Evolutionary conservation across 768 basidiomycete species (phyloP), one percentile per base, ranked within the genome.

Genomic region (Hygrocybe punicea): DNA sequence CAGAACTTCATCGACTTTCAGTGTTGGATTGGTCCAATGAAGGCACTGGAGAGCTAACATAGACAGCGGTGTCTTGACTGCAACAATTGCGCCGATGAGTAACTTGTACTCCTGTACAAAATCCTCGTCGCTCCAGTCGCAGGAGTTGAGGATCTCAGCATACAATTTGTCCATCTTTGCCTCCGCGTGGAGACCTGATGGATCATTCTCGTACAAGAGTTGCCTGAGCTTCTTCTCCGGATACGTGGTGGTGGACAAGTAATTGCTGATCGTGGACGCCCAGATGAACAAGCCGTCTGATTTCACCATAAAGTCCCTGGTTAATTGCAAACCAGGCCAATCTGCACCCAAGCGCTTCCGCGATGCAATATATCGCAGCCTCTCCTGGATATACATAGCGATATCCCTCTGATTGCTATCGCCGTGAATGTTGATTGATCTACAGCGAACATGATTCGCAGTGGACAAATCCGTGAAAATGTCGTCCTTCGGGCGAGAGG

Each of bases 201-300:
- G 16, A 39, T 39, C 13, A 6, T 35, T 6, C 9, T 16, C 14
- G 17, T 16, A 45, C 25, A 37, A 11, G 36, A 52, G 11, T 8
- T 14, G 36, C 21, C 24, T 17, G 13, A 11, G n/a, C n/a, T n/a
- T n/a, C n/a, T n/a, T n/a, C n/a, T n/a, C n/a, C n/a, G n/a, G n/a
- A n/a, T n/a, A n/a, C 10, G 11, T 33, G 11, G 13, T 16, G 10
- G 6, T 21, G 9, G 17, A 25, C 9, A 66, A 39, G 39, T 67
- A 63, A 29, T 63, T 58, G 34, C 55, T 59, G 33, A 63, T 46
- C 8, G 61, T 59, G 3, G 57, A 56, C 11, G 59, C 60, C 62
- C 66, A 66, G 33, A 64, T 58, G 55, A 67, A 67, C 14, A 66
- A 55, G 6, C 66, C 66, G 25, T 59, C 66, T 21, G 62, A 58